Evolutionary conservation across 1,139 yeast genomes (phyloP).

Genomic region (Kodamaea arcana): DNA sequence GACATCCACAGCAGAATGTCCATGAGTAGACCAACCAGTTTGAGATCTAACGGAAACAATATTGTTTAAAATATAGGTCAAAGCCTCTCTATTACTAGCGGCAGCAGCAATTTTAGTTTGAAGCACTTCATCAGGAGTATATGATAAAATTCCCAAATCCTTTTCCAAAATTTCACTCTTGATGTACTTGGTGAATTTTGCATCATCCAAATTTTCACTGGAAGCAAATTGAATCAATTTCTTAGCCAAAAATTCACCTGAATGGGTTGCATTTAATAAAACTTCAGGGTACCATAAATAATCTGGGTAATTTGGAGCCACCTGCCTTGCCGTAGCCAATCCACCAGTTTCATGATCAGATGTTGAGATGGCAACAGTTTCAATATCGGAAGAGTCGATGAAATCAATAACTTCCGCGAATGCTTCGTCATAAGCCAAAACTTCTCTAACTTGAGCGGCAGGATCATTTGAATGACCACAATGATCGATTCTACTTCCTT

Average conservation of each 20-base stretch:
- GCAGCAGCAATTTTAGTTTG: conserved; percentile 10
- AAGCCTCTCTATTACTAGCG: conserved; percentile 8
- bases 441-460: conserved; percentile 39
- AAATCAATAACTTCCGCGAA: conserved; percentile 21
- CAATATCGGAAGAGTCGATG: conserved; percentile 20
- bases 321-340: conserved; percentile 62
- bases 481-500: conserved; percentile 26
- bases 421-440: conserved; percentile 34
- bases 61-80: conserved; percentile 28
- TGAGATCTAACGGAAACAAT: conserved; percentile 23
- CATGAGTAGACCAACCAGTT: conserved; percentile 28
- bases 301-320: conserved; percentile 36
- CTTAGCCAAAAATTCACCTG: conserved; percentile 22
- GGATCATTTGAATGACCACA: conserved; percentile 30
- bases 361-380: conserved; percentile 24
- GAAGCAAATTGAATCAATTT: conserved; percentile 10
- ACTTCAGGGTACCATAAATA: conserved; percentile 25
- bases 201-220: conserved; percentile 3
- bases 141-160: conserved; percentile 20
- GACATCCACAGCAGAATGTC: conserved; percentile 28
- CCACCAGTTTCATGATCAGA: conserved; percentile 30
- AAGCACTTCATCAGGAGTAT: conserved; percentile 14
- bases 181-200: conserved; percentile 10
- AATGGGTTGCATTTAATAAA: conserved; percentile 21
- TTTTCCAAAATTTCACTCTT: conserved; percentile 13